Conservation (phyloP, 768 basidiomycete species). For the Rhodotorula sphaerocarpa region DNA sequence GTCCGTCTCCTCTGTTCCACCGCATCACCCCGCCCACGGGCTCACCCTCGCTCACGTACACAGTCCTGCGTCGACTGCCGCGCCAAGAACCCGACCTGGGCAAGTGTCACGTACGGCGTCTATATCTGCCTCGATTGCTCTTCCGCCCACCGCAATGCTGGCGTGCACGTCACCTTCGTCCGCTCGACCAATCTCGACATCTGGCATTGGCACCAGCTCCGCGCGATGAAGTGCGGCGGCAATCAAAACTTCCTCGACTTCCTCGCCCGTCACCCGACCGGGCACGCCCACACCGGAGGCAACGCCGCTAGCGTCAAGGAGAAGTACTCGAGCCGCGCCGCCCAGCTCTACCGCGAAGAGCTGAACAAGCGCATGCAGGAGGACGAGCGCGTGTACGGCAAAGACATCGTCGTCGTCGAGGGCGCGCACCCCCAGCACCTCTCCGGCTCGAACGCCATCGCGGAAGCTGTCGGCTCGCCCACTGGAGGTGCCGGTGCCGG, state of each 20-base stretch:
- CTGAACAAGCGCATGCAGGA: constrained; percentile 68
- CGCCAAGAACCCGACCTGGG: constrained; percentile 91
- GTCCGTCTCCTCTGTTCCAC: constrained; percentile 43
- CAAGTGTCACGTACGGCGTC: constrained; percentile 73
- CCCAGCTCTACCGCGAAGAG: constrained; percentile 86
- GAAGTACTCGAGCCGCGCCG: constrained; percentile 76
- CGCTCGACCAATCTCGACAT: constrained; percentile 95
- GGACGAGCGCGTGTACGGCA: constrained; percentile 49
- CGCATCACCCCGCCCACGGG: background rate
- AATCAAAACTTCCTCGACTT: constrained; percentile 80
- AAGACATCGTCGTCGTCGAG: constrained; percentile 25
- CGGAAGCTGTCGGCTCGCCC: background rate
- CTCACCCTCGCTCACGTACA: background rate
- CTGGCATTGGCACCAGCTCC: constrained; percentile 83
- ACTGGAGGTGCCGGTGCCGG: constrained; percentile 51
- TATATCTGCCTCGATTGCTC: constrained; percentile 99
- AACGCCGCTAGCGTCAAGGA: too few relatives aligned
- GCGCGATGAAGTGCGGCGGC: constrained; percentile 93
- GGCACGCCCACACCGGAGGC: too few relatives aligned
- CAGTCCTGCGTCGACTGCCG: constrained; percentile 89
- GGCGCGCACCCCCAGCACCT: background rate
- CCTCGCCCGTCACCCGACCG: constrained; percentile 66
- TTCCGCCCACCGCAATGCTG: constrained; percentile 87
- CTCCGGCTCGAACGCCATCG: too few relatives aligned
- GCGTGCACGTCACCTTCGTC: constrained; percentile 96